These are phyloP conservation scores for Russula olivacea DNA, from an alignment of 768 basidiomycete species.

Conservation along the genomic window DNA sequence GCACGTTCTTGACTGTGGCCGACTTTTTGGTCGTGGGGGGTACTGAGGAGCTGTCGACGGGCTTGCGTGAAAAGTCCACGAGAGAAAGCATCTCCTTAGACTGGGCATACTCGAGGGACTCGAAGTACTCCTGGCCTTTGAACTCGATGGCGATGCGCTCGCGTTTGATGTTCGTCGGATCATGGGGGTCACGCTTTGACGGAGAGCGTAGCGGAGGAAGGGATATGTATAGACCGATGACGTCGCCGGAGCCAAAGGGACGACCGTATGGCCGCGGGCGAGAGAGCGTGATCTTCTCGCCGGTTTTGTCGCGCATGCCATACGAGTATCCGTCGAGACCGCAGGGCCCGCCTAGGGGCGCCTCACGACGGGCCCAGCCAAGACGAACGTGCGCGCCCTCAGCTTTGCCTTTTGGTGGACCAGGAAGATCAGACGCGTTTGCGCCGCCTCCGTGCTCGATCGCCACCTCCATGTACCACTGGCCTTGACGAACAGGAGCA, in stretches of 20 bases:
- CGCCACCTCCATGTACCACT: conserved; percentile 91
- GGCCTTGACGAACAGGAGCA: conserved; percentile 81
- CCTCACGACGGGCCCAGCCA: conserved; percentile 90
- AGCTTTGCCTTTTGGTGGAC: conserved; percentile 42
- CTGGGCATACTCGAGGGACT: conserved; percentile 81
- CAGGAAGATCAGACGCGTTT: conserved; percentile 41
- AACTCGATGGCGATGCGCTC: conserved; percentile 92
- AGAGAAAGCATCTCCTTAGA: conserved; percentile 90
- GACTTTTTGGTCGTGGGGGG: conserved; percentile 57
- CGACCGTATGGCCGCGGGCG: conserved; percentile 73
- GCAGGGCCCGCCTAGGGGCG: conserved; percentile 87
- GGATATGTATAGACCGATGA: conserved; percentile 89
- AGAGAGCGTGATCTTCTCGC: conserved; percentile 85
- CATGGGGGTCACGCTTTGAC: conserved; percentile 55
- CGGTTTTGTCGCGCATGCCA: conserved; percentile 83
- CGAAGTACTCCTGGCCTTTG: conserved; percentile 97
- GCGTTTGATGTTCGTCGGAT: conserved; percentile 79
- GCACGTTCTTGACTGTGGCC: conserved; percentile 60
- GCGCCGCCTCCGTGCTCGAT: conserved; percentile 72
- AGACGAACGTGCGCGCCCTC: conserved; percentile 82
- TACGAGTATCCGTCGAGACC: conserved; percentile 95
- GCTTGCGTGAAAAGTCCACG: conserved; percentile 53
- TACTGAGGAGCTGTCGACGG: conserved; percentile 40
- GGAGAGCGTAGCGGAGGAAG: conserved; percentile 65
- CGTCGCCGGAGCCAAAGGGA: conserved; percentile 74